These are phyloP conservation scores for Aegle marmelos DNA, from an alignment of 345 rosid genomes.

Conservation along the genomic window DNA sequence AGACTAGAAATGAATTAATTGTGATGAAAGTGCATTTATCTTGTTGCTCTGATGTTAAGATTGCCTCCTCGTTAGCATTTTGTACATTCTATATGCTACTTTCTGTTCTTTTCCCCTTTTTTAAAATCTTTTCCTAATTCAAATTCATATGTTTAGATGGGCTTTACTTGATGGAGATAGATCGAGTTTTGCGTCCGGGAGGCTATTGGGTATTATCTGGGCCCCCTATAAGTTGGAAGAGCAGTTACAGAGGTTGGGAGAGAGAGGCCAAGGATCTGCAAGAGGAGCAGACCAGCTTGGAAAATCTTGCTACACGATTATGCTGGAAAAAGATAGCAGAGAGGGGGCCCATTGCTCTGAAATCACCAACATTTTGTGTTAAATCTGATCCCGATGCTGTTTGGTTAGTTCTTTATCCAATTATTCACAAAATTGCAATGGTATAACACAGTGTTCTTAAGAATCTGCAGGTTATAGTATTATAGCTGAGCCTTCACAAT, in stretches of 20 bases:
- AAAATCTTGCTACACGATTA: conserved; percentile 46
- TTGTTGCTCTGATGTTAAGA: not conserved
- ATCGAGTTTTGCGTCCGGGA: conserved; percentile 63
- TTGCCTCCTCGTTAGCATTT: not conserved
- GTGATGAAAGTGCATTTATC: not conserved
- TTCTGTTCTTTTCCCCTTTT: not conserved
- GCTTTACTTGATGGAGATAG: conserved; percentile 66
- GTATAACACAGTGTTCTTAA: not conserved
- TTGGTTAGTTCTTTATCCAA: conserved; percentile 39
- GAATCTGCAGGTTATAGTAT: not conserved
- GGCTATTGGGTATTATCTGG: conserved; percentile 75
- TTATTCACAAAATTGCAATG: not conserved
- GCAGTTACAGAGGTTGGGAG: conserved; percentile 44
- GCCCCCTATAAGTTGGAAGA: conserved; percentile 59
- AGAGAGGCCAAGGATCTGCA: conserved; percentile 37
- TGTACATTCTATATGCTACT: not conserved
- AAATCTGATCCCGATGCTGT: conserved; percentile 42
- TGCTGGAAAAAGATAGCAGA: conserved; percentile 75
- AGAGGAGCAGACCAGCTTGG: conserved; percentile 45
- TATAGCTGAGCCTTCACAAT: not conserved
- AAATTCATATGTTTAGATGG: conserved; percentile 42
- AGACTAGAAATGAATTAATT: not conserved
- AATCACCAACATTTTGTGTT: conserved; percentile 40
- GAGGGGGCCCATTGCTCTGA: conserved; percentile 38
- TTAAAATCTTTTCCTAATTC: not conserved